Percentiles rank a stretch among this genome's conserved stretches.
phyloP scores from a whole-genome alignment of 345 rosid genomes.

The Camelina sativa region DNA sequence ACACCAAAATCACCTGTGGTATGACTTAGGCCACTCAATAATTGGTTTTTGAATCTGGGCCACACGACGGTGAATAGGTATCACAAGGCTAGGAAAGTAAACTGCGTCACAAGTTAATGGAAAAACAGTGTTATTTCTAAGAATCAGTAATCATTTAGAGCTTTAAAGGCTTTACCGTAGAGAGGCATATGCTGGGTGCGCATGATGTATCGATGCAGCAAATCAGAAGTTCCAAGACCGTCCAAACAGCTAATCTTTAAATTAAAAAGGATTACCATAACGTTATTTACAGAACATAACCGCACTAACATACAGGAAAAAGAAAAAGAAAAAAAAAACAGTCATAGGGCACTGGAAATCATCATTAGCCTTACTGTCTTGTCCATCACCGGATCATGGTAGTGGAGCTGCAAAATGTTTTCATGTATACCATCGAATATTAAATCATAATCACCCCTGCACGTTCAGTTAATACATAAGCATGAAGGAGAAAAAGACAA shows the following conservation, averaged over 20 bases:
- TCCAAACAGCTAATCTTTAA: conserved; percentile 77
- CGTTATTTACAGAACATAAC: conserved; percentile 22
- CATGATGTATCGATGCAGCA: conserved; percentile 66
- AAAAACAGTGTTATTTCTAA: conserved; percentile 24
- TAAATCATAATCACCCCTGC: conserved; percentile 92
- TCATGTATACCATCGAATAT: conserved; percentile 89
- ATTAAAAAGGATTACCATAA: conserved; percentile 38
- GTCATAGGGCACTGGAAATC: conserved; percentile 24
- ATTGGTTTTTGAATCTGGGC: conserved; percentile 83
- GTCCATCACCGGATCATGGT: conserved; percentile 94
- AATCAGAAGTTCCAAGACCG: conserved; percentile 75
- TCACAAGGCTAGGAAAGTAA: conserved; percentile 72
- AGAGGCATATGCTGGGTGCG: conserved; percentile 78
- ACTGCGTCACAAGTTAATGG: conserved; percentile 50
- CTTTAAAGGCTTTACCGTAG: conserved; percentile 53
- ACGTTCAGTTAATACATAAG: conserved; percentile 45
- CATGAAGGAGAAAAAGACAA: conserved; percentile 10
- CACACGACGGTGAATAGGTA: conserved; percentile 64
- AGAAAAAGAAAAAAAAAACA: too few species aligned
- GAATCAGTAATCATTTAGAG: conserved; percentile 6
- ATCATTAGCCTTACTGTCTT: conserved; percentile 71
- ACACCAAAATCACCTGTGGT: conserved; percentile 61
- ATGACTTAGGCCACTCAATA: conserved; percentile 94
- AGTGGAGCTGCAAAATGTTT: conserved; percentile 81
- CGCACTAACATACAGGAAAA: too few species aligned